These are phyloP conservation scores for Leptographium procerum DNA, from an alignment of 2,329 filamentous ascomycete species.

Conservation along the genomic window DNA sequence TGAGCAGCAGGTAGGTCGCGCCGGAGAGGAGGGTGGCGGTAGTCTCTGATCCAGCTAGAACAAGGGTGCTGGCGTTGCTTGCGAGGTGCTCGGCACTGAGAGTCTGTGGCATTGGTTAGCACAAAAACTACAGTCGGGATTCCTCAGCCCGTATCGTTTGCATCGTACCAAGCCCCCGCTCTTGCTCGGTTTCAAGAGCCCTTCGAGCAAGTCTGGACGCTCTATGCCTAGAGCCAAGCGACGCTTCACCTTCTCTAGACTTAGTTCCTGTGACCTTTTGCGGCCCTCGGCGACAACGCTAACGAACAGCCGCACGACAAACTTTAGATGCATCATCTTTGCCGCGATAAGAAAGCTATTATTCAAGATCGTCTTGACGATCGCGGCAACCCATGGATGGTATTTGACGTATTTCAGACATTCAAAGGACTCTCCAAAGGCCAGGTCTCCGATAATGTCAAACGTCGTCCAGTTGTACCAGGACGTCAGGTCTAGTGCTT, in stretches of 20 bases:
- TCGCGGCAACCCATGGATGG: slow-evolving; percentile 16
- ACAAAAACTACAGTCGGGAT: not conserved
- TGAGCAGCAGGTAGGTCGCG: slow-evolving; percentile 17
- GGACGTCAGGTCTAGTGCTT: not conserved
- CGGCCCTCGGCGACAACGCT: not conserved
- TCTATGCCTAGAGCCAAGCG: slow-evolving; percentile 12
- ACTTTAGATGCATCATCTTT: not conserved
- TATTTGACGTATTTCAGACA: slow-evolving; percentile 18
- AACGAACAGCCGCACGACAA: not conserved
- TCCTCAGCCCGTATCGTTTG: not conserved
- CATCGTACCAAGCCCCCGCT: not conserved
- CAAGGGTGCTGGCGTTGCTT: slow-evolving; percentile 1
- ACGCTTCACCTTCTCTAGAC: slow-evolving; percentile 3
- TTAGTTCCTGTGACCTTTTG: not conserved
- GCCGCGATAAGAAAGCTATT: not conserved
- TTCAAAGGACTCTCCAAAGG: slow-evolving; percentile 30
- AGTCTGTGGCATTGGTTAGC: not conserved
- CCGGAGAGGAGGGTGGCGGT: slow-evolving; percentile 29
- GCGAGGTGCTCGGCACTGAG: not conserved
- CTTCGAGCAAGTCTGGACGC: slow-evolving; percentile 17
- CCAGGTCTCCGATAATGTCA: slow-evolving; percentile 30
- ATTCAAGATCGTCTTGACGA: slow-evolving; percentile 14
- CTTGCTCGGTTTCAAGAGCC: slow-evolving; percentile 10
- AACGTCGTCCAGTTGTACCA: slow-evolving; percentile 22
- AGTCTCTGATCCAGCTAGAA: slow-evolving; percentile 33